Conservation (phyloP, 2,329 filamentous ascomycete species). For the Diaporthe eres region DNA sequence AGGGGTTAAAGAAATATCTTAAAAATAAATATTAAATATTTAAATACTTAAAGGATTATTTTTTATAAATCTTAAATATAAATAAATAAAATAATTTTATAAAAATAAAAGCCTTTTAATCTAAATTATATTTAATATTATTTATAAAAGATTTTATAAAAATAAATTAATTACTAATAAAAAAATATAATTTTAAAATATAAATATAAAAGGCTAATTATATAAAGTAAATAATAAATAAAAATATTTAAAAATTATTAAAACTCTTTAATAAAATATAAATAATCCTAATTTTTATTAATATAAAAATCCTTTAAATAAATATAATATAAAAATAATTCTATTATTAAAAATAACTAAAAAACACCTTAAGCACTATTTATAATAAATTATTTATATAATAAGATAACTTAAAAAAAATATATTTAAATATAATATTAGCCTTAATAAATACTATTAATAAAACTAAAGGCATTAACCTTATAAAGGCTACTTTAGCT, state of each 20-base stretch:
- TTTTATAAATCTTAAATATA: background rate
- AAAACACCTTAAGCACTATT: background rate
- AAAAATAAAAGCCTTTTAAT: background rate
- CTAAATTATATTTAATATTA: background rate
- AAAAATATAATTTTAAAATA: background rate
- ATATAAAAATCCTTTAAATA: background rate
- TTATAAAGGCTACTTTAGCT: background rate
- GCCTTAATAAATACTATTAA: background rate
- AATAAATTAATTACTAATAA: background rate
- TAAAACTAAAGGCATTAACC: background rate
- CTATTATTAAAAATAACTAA: background rate
- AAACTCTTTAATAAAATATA: background rate
- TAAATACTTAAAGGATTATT: background rate
- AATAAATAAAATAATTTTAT: background rate
- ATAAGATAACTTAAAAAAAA: background rate
- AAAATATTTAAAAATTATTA: background rate
- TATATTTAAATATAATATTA: constrained; percentile 1
- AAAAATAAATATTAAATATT: background rate
- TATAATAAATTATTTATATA: background rate
- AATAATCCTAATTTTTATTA: background rate
- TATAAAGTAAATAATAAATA: background rate
- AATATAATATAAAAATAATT: constrained; percentile 1
- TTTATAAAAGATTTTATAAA: background rate
- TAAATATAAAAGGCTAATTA: background rate
- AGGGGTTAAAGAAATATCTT: background rate